A percentile compares a stretch with the other conserved stretches of the same genome.
These are phyloP conservation scores for Rugosomyces carneus DNA, from an alignment of 1,284 basidiomycete genomes.

Conservation along the genomic window DNA sequence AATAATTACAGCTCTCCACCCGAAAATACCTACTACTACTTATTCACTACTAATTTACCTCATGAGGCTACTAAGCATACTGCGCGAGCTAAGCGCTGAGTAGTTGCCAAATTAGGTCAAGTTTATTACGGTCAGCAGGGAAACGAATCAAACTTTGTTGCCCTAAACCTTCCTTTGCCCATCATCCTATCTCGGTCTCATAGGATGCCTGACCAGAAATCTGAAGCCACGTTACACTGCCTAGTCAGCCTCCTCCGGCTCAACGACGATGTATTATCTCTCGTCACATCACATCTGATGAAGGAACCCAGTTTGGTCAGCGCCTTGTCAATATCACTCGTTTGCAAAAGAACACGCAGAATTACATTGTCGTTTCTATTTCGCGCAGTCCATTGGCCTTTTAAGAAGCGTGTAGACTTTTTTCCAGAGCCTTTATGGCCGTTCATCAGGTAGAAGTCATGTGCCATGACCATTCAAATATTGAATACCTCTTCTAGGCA, in stretches of 20 bases:
- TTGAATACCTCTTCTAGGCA: conserved; percentile 3
- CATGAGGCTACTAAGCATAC: not conserved
- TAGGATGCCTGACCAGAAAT: not conserved
- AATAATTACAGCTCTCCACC: not conserved
- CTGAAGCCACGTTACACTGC: too few relatives aligned
- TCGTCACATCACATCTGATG: conserved; percentile 2
- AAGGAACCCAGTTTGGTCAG: not conserved
- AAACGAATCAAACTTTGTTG: too few relatives aligned
- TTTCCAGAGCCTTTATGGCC: conserved; percentile 12
- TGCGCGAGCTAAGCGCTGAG: too few relatives aligned
- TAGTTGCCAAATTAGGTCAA: too few relatives aligned
- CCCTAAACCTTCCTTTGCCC: too few relatives aligned
- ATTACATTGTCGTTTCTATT: conserved; percentile 9
- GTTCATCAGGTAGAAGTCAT: conserved; percentile 15
- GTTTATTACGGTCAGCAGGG: too few relatives aligned
- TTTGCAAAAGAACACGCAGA: conserved; percentile 10
- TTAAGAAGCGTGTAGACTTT: conserved; percentile 6
- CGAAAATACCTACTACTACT: not conserved
- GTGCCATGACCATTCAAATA: too few relatives aligned
- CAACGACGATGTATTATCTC: conserved; percentile 9
- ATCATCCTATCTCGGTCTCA: not conserved
- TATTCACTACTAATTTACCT: not conserved
- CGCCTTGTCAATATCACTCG: conserved; percentile 8
- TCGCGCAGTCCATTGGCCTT: conserved; percentile 10
- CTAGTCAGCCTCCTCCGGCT: conserved; percentile 5